Conservation (phyloP, 768 basidiomycete species). For the Boletus bicolor region DNA sequence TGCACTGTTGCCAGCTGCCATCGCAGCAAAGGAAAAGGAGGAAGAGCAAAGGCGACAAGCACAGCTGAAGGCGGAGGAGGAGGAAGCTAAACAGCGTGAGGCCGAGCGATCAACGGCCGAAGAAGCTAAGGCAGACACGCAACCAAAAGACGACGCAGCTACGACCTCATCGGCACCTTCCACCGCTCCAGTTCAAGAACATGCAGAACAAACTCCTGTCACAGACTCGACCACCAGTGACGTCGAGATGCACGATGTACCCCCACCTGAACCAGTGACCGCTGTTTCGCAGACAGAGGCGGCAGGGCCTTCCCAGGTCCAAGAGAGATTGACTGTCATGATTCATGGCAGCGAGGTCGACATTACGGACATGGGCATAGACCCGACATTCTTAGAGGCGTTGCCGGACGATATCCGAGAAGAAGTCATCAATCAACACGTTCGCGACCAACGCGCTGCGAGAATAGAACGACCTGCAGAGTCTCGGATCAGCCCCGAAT, state of each 20-base stretch:
- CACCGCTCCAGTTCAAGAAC: constrained; percentile 9
- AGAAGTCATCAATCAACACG: constrained; percentile 95
- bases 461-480: constrained; percentile 71
- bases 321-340: constrained; percentile 77
- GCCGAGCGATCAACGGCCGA: constrained; percentile 32
- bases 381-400: constrained; percentile 96
- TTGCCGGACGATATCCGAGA: constrained; percentile 98
- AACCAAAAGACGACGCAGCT: constrained; percentile 14
- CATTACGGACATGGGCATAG: constrained; percentile 98
- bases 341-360: constrained; percentile 93
- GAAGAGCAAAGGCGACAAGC: constrained; percentile 39
- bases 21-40: constrained; percentile 50
- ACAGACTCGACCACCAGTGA: constrained; percentile 39
- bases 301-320: constrained; percentile 35
- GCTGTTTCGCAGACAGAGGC: constrained; percentile 16
- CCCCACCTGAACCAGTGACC: constrained; percentile 19
- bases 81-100: constrained; percentile 39
- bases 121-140: constrained; percentile 26
- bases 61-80: constrained; percentile 56
- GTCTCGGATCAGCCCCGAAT: constrained; percentile 91
- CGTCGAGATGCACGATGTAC: constrained; percentile 49
- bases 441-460: constrained; percentile 85
- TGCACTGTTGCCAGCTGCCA: constrained; percentile 75
- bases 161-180: constrained; percentile 11
- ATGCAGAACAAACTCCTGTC: constrained; percentile 17